Percentiles rank a stretch among this genome's conserved stretches.
Evolutionary conservation across 495 filamentous ascomycete genomes (phyloP).

Genomic region (Beverwykella pulmonaria): DNA sequence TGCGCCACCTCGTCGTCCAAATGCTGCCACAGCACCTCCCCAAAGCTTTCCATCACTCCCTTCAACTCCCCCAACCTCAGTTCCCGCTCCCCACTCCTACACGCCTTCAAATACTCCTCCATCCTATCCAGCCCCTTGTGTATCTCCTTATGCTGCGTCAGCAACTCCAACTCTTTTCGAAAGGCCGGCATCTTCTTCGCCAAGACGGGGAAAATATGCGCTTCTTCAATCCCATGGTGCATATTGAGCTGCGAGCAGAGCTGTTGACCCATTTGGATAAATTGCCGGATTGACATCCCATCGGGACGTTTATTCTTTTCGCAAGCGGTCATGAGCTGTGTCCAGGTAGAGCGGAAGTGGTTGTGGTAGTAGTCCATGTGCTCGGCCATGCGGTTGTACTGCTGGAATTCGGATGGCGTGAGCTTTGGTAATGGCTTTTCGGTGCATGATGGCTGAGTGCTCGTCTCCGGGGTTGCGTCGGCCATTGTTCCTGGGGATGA

Average conservation of each 20-base stretch:
- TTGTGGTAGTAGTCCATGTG: constrained; percentile 76
- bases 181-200: constrained; percentile 84
- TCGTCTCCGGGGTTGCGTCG: not conserved
- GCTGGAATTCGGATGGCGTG: constrained; percentile 58
- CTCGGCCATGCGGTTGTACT: constrained; percentile 74
- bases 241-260: constrained; percentile 70
- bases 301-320: constrained; percentile 55
- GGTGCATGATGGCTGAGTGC: not conserved
- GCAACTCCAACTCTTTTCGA: constrained; percentile 61
- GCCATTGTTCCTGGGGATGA: not conserved
- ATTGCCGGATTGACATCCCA: constrained; percentile 62
- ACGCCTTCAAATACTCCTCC: constrained; percentile 66
- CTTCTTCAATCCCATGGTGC: constrained; percentile 87
- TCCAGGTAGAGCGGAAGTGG: constrained; percentile 76
- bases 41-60: constrained; percentile 67
- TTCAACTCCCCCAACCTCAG: constrained; percentile 69
- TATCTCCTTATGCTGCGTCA: constrained; percentile 80
- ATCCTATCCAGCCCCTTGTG: constrained; percentile 78
- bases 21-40: constrained; percentile 49
- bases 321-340: constrained; percentile 64
- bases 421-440: constrained; percentile 49
- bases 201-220: constrained; percentile 76
- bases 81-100: constrained; percentile 66
- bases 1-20: constrained; percentile 49
- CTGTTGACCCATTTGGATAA: constrained; percentile 63